phyloP scores from a whole-genome alignment of 805 yeast genomes.

The Candida nonsorbophila region DNA sequence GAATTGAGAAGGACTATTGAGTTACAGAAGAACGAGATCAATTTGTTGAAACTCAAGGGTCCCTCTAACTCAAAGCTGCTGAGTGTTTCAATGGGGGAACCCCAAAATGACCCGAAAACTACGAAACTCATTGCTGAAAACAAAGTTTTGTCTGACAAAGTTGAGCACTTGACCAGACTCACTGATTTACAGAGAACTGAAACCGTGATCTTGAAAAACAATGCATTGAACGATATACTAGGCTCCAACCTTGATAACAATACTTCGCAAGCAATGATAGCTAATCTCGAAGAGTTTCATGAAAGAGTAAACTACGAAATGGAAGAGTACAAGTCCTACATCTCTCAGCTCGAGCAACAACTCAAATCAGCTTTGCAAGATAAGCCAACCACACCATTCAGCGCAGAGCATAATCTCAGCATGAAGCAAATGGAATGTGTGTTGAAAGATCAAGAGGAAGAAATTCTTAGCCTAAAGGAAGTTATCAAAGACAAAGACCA shows the following conservation, averaged over 20 bases:
- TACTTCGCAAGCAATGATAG: slow-evolving; percentile 37
- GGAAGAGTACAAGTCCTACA: slow-evolving; percentile 57
- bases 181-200: slow-evolving; percentile 57
- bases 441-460: slow-evolving; percentile 60
- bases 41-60: slow-evolving; percentile 20
- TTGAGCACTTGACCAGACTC: slow-evolving; percentile 64
- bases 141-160: slow-evolving; percentile 54
- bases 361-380: slow-evolving; percentile 28
- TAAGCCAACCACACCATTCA: too few species aligned
- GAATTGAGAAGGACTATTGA: slow-evolving; percentile 58
- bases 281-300: slow-evolving; percentile 45
- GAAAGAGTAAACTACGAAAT: slow-evolving; percentile 45
- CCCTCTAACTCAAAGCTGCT: neutral
- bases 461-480: slow-evolving; percentile 58
- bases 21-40: slow-evolving; percentile 51
- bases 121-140: slow-evolving; percentile 54
- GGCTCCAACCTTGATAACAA: slow-evolving; percentile 34
- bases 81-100: neutral
- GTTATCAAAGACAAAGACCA: slow-evolving; percentile 68
- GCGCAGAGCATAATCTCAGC: slow-evolving; percentile 9
- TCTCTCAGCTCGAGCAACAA: slow-evolving; percentile 53
- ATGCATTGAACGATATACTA: slow-evolving; percentile 54
- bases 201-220: slow-evolving; percentile 52
- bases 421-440: slow-evolving; percentile 21
- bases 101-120: slow-evolving; percentile 7